Evolutionary conservation across 257 asterid species (phyloP), one percentile per base, ranked within the genome.

Genomic region (Anisodus tanguticus): DNA sequence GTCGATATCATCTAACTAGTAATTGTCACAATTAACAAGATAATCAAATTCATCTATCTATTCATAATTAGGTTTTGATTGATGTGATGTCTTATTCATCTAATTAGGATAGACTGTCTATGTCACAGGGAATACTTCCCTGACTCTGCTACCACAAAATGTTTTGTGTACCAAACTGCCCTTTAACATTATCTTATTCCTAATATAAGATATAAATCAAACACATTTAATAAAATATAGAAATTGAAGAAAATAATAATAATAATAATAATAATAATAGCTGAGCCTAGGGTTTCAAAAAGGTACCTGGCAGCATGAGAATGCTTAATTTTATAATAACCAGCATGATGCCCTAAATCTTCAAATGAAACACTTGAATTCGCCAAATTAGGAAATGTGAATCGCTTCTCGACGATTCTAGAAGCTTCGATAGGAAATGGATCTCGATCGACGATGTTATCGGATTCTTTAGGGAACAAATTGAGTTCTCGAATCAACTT

Each of bases 331-430:
- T 93, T 83, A 84, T 92, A 94, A 90, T 95, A 95, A 78, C 99
- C 99, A 37, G 99, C 98, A 90, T 95, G 94, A 64, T 95, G 98
- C 19, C 95, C 98, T 59, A 95, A 87, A 70, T 90, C 93, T 69
- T 92, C 91, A 63, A 87, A 88, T 19, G 97, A 87, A 68, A 85
- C 91, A 62, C 86, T 82, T 26, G 92, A 55, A 81, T 88, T 93
- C 31, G 90, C 84, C 86, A 93, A 85, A 86, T 88, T 88, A 64
- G 97, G 97, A 82, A 92, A 90, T 78, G 47, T 79, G 57, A 95
- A 86, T 76, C 89, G 93, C 94, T 90, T 91, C 96, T 95, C 99
- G 8, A 93, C 91, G 55, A 95, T 84, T 82, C 80, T 85, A 54
- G 85, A 82, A 58, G 45, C 80, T 3, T 68, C 72, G 22, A 64